Evolutionary conservation across 148 eudicot species (phyloP).

Genomic region (Chenopodium suecicum): DNA sequence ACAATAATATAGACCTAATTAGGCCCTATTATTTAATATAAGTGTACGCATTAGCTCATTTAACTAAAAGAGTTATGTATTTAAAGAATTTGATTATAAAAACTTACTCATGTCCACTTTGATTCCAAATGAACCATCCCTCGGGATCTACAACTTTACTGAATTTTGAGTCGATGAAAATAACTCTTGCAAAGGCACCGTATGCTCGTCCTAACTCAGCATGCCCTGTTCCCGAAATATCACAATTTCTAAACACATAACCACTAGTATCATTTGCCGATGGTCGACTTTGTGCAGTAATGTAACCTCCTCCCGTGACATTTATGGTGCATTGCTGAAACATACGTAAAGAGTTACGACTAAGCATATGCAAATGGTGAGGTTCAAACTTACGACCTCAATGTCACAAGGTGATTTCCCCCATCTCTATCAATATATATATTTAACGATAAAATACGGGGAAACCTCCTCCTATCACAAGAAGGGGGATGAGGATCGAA

Average conservation of each 20-base stretch:
- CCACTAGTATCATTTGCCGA: constrained; percentile 17
- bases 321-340: constrained; percentile 36
- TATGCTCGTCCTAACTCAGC: constrained; percentile 29
- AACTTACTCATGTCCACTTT: constrained; percentile 21
- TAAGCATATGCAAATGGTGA: too few relatives aligned
- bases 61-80: too few relatives aligned
- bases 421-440: too few relatives aligned
- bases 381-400: too few relatives aligned
- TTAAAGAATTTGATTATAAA: too few relatives aligned
- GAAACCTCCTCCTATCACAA: too few relatives aligned
- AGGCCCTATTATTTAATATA: too few relatives aligned
- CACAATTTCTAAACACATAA: constrained; percentile 28
- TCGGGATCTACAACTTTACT: not conserved
- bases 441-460: too few relatives aligned
- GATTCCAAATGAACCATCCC: constrained; percentile 19
- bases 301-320: constrained; percentile 24
- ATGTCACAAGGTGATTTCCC: too few relatives aligned
- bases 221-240: constrained; percentile 16
- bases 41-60: too few relatives aligned
- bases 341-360: not conserved
- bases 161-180: not conserved
- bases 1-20: too few relatives aligned
- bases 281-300: constrained; percentile 31
- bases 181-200: constrained; percentile 19
- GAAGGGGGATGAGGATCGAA: too few relatives aligned